phyloP scores from a whole-genome alignment of 1,284 basidiomycete species.

The Moesziomyces sp. region DNA sequence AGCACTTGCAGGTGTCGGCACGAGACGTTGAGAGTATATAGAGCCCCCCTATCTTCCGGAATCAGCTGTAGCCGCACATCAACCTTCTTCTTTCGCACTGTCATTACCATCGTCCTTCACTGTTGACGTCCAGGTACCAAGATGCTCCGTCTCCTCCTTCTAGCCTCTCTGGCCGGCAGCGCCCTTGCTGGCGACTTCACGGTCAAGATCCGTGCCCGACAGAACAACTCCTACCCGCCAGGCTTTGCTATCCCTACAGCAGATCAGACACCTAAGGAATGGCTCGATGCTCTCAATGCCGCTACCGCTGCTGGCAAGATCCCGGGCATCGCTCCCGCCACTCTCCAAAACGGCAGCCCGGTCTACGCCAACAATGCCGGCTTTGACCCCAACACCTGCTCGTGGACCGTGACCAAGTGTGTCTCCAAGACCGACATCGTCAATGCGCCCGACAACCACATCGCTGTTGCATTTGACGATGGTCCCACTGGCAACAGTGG shows the following conservation, averaged over 20 bases:
- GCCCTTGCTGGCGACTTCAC: conserved; percentile 40
- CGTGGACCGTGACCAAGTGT: conserved; percentile 70
- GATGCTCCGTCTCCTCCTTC: conserved; percentile 30
- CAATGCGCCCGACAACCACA: conserved; percentile 71
- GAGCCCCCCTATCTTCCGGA: too few species aligned
- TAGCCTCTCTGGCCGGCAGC: conserved; percentile 28
- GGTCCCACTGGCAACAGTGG: conserved; percentile 85
- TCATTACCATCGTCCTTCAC: background rate
- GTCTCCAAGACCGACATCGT: conserved; percentile 74
- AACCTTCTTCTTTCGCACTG: background rate
- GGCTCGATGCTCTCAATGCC: conserved; percentile 45
- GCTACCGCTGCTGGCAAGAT: conserved; percentile 53
- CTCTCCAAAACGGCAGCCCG: conserved; percentile 19
- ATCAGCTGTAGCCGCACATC: background rate
- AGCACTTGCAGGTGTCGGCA: too few species aligned
- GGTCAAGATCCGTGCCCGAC: conserved; percentile 37
- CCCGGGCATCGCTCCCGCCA: conserved; percentile 42
- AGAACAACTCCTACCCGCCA: conserved; percentile 29
- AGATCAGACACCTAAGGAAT: conserved; percentile 41
- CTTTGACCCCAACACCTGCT: conserved; percentile 37
- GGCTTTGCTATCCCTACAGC: conserved; percentile 21
- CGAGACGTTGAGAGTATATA: too few species aligned
- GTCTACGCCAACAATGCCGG: conserved; percentile 45
- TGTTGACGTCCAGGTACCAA: background rate
- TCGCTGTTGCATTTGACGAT: conserved; percentile 73